A percentile compares a stretch with the other conserved stretches of the same genome.
Conservation (phyloP, 257 asterid species). For the Lycium ferocissimum region DNA sequence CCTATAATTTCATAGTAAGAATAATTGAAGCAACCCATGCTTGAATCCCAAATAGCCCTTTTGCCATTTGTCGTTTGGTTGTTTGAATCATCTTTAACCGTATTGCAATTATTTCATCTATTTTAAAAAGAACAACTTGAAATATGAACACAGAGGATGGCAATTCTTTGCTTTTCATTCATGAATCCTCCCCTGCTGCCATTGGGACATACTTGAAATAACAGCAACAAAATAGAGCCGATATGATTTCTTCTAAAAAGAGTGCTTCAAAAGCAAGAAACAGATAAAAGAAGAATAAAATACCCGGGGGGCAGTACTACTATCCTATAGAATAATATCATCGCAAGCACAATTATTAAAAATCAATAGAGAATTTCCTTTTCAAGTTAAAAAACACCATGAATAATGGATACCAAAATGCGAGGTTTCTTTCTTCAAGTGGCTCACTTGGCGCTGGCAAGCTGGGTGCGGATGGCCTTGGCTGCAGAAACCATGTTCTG, state of each 20-base stretch:
- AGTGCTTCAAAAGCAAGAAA: background rate
- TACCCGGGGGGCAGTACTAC: constrained; percentile 39
- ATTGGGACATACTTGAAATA: background rate
- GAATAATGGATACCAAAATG: constrained; percentile 9
- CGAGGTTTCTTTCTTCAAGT: background rate
- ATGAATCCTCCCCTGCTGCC: background rate
- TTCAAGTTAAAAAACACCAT: constrained; percentile 12
- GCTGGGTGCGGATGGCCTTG: constrained; percentile 75
- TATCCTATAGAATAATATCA: constrained; percentile 21
- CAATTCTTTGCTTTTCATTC: background rate
- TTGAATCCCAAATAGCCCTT: background rate
- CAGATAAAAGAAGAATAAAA: constrained; percentile 28
- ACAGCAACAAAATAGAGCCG: background rate
- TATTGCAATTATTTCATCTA: background rate
- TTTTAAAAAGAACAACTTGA: background rate
- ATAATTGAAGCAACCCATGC: background rate
- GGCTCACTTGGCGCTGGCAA: constrained; percentile 66
- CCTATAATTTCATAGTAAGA: background rate
- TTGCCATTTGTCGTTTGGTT: background rate
- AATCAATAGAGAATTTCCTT: constrained; percentile 15
- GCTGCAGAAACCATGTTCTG: constrained; percentile 84
- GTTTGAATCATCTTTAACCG: background rate
- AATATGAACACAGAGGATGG: background rate
- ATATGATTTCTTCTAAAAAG: background rate
- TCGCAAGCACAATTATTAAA: constrained; percentile 41